These are phyloP conservation scores for Orbilia blumenaviensis DNA, from an alignment of 2,329 filamentous ascomycete genomes.

Conservation along the genomic window DNA sequence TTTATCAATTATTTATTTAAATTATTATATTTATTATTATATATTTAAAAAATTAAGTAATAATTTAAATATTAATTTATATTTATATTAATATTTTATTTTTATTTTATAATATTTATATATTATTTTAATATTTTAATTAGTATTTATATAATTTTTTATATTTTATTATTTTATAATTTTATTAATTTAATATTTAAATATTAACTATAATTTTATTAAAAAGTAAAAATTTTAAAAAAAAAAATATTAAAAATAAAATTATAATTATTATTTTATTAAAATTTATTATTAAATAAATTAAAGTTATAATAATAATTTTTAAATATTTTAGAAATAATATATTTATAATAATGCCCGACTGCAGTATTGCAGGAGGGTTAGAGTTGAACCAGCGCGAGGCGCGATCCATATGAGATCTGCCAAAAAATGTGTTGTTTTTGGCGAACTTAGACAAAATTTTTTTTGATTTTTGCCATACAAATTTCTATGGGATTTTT, in stretches of 20 bases:
- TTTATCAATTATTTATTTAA: conserved; percentile 2
- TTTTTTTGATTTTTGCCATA: too few relatives aligned
- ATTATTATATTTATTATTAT: neutral
- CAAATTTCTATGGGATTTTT: too few relatives aligned
- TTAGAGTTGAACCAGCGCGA: too few relatives aligned
- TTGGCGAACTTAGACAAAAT: too few relatives aligned
- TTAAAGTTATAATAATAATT: neutral
- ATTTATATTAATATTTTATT: neutral
- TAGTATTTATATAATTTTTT: neutral
- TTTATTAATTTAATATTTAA: conserved; percentile 8
- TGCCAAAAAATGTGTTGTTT: too few relatives aligned
- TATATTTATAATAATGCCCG: neutral
- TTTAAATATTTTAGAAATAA: neutral
- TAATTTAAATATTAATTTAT: conserved; percentile 1
- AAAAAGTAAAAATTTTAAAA: neutral
- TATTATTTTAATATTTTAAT: neutral
- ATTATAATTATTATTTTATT: neutral
- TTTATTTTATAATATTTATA: neutral
- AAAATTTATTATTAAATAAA: neutral
- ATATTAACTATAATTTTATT: neutral
- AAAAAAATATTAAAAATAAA: neutral
- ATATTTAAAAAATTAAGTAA: neutral
- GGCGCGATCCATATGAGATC: too few relatives aligned
- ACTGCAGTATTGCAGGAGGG: too few relatives aligned
- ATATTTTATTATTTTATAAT: neutral